phyloP scores from a whole-genome alignment of 805 yeast species.

The Barnettozyma sucrosica region DNA sequence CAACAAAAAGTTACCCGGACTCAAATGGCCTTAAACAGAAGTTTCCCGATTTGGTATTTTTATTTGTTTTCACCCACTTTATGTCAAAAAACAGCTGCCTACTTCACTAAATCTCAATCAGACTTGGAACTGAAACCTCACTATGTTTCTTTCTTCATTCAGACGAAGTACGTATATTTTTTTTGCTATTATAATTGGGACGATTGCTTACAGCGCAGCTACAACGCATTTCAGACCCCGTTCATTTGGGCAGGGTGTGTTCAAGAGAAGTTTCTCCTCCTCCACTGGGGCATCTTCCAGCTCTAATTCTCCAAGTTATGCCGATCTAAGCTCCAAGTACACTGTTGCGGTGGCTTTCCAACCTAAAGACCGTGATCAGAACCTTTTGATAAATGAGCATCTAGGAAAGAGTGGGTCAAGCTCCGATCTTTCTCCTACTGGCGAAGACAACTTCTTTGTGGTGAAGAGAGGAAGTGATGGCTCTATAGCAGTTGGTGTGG shows the following conservation, averaged over 20 bases:
- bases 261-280: conserved; percentile 11
- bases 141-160: conserved; percentile 16
- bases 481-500: conserved; percentile 61
- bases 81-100: neutral
- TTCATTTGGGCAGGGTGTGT: neutral
- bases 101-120: too few species aligned
- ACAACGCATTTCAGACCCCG: conserved; percentile 7
- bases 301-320: conserved; percentile 9
- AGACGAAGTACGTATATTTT: conserved; percentile 23
- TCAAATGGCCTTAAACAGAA: neutral
- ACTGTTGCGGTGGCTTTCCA: conserved; percentile 64
- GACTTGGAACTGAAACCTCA: neutral
- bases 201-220: conserved; percentile 21
- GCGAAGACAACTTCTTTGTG: conserved; percentile 71
- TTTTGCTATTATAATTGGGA: conserved; percentile 11
- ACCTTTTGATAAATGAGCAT: conserved; percentile 32
- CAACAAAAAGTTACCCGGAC: conserved; percentile 2
- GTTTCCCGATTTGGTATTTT: neutral
- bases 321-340: conserved; percentile 33
- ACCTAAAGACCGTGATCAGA: conserved; percentile 62
- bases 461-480: conserved; percentile 28
- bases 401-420: conserved; percentile 22
- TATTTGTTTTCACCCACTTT: neutral
- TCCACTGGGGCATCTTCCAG: conserved; percentile 16
- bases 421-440: conserved; percentile 51